Conservation (phyloP, 768 basidiomycete genomes). For the Tricholoma flavovirens region DNA sequence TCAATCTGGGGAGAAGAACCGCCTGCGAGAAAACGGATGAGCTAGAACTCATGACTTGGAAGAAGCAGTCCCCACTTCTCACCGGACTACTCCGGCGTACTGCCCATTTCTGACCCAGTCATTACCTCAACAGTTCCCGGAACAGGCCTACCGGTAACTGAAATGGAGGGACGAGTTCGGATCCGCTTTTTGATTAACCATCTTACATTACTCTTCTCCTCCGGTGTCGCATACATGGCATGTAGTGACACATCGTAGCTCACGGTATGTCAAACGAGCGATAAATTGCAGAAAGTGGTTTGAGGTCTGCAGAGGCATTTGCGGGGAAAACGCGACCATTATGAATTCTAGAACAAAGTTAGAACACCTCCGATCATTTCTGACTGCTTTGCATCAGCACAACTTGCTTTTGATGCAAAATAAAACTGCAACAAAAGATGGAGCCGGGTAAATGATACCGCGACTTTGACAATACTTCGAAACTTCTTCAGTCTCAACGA, state of each 20-base stretch:
- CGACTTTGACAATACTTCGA: neutral
- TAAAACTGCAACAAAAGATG: constrained; percentile 6
- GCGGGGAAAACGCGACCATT: constrained; percentile 26
- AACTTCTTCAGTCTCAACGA: neutral
- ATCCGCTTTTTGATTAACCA: constrained; percentile 4
- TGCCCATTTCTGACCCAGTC: constrained; percentile 6
- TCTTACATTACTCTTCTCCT: neutral
- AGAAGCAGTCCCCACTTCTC: neutral
- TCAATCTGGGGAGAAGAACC: constrained; percentile 10
- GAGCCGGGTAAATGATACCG: constrained; percentile 8
- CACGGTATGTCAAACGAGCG: constrained; percentile 11
- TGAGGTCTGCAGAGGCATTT: constrained; percentile 28
- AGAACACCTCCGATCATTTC: constrained; percentile 5
- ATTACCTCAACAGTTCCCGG: constrained; percentile 9
- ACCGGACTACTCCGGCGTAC: constrained; percentile 9
- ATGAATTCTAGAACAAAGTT: constrained; percentile 5
- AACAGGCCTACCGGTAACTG: constrained; percentile 16
- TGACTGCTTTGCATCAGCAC: constrained; percentile 12
- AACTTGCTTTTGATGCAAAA: constrained; percentile 10
- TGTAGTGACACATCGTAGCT: constrained; percentile 3
- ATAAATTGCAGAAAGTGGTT: constrained; percentile 26
- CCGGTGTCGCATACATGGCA: constrained; percentile 4
- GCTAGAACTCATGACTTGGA: constrained; percentile 22
- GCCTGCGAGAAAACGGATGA: constrained; percentile 14
- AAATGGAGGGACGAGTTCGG: neutral